Evolutionary conservation across 306 rosid species (phyloP), one percentile per base, ranked within the genome.

Genomic region (Corylus americana): DNA sequence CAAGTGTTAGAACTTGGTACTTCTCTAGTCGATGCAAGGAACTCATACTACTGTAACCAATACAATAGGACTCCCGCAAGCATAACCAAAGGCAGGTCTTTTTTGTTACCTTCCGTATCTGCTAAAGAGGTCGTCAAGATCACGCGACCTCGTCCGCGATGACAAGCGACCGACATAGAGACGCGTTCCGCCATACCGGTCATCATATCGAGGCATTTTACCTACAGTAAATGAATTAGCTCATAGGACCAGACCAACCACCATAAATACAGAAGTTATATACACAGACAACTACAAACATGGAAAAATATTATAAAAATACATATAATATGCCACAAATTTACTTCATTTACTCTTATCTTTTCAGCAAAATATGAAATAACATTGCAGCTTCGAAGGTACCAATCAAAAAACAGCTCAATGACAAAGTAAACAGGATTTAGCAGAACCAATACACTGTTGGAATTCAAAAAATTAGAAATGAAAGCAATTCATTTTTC

Each of bases 121-220:
- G 83, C 89, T 86, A 75, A 92, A 92, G n/a, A 83, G 85, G 1
- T 89, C 80, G 49, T 92, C 94, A 51, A 92, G 83, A 75, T 92
- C 97, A 16, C 97, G 94, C 10, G 94, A 86, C 8, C 94, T 91
- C 0, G 94, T 89, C 68, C 89, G 76, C 0, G 92, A 87, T 6
- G 93, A 83, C 83, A 92, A 72, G 45, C 85, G 94, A 55, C 97
- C 97, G 2, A 90, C 94, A 47, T 92, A 92, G 31, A 92, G 94
- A 61, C 94, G 93, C 3, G 88, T 86, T 18, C 72, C 88, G 4
- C 88, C 94, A n/a, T 92, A 86, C 48, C 91, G 87, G 78, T 92
- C 94, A 80, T 90, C 97, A 27, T 92, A 76, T 29, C 97, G 92
- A 87, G 97, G 94, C 97, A 92, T 90, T 83, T 72, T 74, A 77